Evolutionary conservation across 345 rosid species (phyloP).

Genomic region (Populus euphratica): DNA sequence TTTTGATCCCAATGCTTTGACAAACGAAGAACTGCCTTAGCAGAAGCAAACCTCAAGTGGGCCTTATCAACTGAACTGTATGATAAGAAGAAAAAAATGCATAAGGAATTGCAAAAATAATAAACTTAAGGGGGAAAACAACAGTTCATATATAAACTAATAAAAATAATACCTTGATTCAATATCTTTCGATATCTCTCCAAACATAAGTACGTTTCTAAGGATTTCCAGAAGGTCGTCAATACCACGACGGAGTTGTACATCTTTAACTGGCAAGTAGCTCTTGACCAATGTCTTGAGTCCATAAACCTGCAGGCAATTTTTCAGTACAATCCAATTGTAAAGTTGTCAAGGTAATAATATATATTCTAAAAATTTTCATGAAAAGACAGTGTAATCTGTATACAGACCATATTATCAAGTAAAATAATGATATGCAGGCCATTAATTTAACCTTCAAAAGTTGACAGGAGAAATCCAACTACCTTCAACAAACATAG

Average conservation of each 20-base stretch:
- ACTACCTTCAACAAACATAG: conserved; percentile 84
- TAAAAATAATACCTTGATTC: conserved; percentile 58
- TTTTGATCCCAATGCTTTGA: conserved; percentile 87
- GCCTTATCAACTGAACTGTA: conserved; percentile 83
- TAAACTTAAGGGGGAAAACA: not conserved
- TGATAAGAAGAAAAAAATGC: conserved; percentile 17
- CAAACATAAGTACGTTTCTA: conserved; percentile 60
- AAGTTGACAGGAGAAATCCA: not conserved
- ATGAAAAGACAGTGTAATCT: not conserved
- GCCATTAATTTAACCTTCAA: not conserved
- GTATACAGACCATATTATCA: not conserved
- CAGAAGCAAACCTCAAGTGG: conserved; percentile 89
- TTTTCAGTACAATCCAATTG: conserved; percentile 12
- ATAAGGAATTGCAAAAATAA: conserved; percentile 14
- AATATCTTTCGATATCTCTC: conserved; percentile 69
- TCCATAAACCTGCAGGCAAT: conserved; percentile 66
- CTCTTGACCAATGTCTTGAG: conserved; percentile 89
- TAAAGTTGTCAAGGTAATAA: conserved; percentile 12
- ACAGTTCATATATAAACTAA: not conserved
- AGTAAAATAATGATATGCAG: not conserved
- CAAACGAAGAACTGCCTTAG: conserved; percentile 88
- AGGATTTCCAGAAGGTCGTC: conserved; percentile 64
- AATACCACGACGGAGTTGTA: conserved; percentile 83
- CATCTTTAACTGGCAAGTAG: conserved; percentile 89
- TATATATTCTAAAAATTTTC: conserved; percentile 4